Evolutionary conservation across 805 yeast genomes (phyloP).

Genomic region (Candida jianshihensis): DNA sequence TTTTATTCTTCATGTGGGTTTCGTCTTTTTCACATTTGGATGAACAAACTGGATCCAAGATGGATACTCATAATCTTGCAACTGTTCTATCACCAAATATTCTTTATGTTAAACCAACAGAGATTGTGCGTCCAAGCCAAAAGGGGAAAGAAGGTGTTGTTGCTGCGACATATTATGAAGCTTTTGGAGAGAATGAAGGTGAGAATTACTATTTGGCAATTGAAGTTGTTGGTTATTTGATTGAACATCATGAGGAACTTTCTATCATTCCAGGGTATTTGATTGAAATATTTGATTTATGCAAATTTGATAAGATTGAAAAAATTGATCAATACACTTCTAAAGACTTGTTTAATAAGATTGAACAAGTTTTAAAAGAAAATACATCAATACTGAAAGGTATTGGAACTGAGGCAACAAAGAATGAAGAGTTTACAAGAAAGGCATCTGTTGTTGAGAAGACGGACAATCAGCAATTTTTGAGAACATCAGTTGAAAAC

Average conservation of each 20-base stretch:
- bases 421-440: neutral
- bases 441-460: conserved; percentile 10
- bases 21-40: conserved; percentile 92
- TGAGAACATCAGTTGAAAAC: conserved; percentile 9
- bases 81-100: conserved; percentile 94
- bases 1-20: conserved; percentile 88
- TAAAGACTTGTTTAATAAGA: conserved; percentile 32
- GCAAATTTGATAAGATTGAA: conserved; percentile 17
- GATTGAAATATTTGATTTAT: conserved; percentile 20
- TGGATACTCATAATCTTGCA: conserved; percentile 93
- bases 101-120: conserved; percentile 48
- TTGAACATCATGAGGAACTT: conserved; percentile 74
- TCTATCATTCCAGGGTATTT: conserved; percentile 64
- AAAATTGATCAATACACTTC: conserved; percentile 21
- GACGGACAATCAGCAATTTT: conserved; percentile 4
- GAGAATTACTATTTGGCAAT: conserved; percentile 83
- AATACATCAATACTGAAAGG: conserved; percentile 17
- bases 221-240: conserved; percentile 80
- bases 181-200: conserved; percentile 39
- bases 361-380: conserved; percentile 23
- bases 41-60: conserved; percentile 85
- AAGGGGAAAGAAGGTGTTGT: conserved; percentile 16
- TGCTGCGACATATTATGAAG: conserved; percentile 28
- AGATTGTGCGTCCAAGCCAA: conserved; percentile 20
- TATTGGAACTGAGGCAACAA: neutral